Percentiles rank a stretch among this genome's conserved stretches.
Evolutionary conservation across 495 filamentous ascomycete species (phyloP).

Genomic region (Daldinia vernicosa): DNA sequence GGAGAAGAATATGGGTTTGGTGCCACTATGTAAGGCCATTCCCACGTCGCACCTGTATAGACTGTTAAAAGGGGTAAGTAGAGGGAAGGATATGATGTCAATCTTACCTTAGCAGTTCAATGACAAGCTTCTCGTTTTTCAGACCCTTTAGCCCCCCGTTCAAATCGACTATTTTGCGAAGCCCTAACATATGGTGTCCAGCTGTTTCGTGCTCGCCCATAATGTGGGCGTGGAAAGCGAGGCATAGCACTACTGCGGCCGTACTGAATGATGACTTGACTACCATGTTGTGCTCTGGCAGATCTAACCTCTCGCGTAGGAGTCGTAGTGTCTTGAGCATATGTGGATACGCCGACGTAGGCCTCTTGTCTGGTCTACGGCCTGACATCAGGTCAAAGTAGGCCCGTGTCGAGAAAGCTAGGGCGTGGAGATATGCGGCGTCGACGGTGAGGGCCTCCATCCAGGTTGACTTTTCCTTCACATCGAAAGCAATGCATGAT

Average conservation of each 20-base stretch:
- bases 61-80: not conserved
- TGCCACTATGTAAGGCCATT: conserved; percentile 44
- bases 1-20: conserved; percentile 47
- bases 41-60: conserved; percentile 45
- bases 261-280: conserved; percentile 45
- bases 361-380: not conserved
- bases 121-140: conserved; percentile 41
- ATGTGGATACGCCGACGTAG: conserved; percentile 31
- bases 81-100: no score
- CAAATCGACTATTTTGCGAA: conserved; percentile 50
- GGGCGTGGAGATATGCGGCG: conserved; percentile 52
- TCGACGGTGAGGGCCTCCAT: conserved; percentile 49
- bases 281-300: not conserved
- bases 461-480: conserved; percentile 39
- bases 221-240: conserved; percentile 47
- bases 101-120: conserved; percentile 46
- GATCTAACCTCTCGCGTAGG: conserved; percentile 48
- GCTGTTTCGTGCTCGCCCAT: conserved; percentile 45
- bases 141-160: conserved; percentile 48
- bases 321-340: conserved; percentile 46
- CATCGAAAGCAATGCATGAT: conserved; percentile 50
- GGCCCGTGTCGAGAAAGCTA: conserved; percentile 48
- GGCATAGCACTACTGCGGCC: conserved; percentile 43
- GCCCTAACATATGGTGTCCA: conserved; percentile 50
- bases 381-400: conserved; percentile 43